Evolutionary conservation across 805 yeast genomes (phyloP).

Genomic region (Ogataea nitratoaversa): DNA sequence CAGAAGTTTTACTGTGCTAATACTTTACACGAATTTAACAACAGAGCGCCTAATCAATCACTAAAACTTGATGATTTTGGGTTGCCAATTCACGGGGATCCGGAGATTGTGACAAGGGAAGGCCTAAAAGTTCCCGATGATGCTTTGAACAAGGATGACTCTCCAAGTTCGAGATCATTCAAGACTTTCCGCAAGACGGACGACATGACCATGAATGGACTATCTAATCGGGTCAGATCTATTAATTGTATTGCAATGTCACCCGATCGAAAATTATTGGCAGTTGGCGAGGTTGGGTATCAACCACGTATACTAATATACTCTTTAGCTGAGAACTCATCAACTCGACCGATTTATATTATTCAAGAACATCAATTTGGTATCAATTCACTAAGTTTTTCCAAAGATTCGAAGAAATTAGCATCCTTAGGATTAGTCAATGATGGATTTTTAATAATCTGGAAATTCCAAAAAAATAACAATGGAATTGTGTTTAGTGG

Average conservation of each 20-base stretch:
- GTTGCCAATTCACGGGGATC: conserved; percentile 29
- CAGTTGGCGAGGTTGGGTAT: conserved; percentile 70
- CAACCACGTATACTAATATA: conserved; percentile 61
- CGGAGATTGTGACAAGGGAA: conserved; percentile 25
- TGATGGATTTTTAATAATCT: conserved; percentile 64
- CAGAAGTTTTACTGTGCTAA: conserved; percentile 55
- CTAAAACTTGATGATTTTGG: conserved; percentile 33
- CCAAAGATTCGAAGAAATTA: conserved; percentile 51
- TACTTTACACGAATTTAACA: conserved; percentile 8
- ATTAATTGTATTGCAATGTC: conserved; percentile 57
- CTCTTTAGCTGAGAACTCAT: conserved; percentile 49
- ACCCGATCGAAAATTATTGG: conserved; percentile 48
- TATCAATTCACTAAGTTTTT: conserved; percentile 48
- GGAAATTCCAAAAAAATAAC: conserved; percentile 42
- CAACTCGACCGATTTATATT: conserved; percentile 45
- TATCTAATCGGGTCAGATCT: conserved; percentile 41
- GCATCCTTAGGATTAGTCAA: conserved; percentile 64
- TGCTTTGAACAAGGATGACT: conserved; percentile 5
- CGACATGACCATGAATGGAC: conserved; percentile 13
- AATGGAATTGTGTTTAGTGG: conserved; percentile 37
- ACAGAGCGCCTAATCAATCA: background rate
- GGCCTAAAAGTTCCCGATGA: conserved; percentile 13
- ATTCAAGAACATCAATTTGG: conserved; percentile 67
- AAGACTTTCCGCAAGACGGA: conserved; percentile 18
- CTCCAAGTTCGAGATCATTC: conserved; percentile 6